Evolutionary conservation across 306 rosid species (phyloP).

Genomic region (Vigna hirtella): DNA sequence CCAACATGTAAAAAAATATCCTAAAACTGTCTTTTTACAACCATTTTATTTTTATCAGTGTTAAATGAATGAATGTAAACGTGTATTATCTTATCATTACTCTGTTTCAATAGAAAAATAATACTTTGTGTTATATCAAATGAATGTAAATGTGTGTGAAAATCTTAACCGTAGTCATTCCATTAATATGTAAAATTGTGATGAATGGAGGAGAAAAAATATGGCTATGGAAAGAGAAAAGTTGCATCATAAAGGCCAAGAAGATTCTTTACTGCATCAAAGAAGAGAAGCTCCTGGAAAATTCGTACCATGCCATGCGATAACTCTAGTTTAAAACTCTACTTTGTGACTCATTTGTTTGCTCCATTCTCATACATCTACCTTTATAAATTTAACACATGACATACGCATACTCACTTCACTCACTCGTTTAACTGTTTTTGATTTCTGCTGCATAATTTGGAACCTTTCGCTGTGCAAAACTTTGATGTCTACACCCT

Average conservation of each 20-base stretch:
- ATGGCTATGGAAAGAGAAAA: neutral
- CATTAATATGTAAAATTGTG: too few species aligned
- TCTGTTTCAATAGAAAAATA: too few species aligned
- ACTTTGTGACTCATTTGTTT: neutral
- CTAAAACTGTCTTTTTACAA: too few species aligned
- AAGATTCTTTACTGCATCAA: constrained; percentile 6
- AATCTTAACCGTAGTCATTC: too few species aligned
- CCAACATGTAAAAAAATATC: too few species aligned
- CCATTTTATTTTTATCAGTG: too few species aligned
- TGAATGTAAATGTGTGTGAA: too few species aligned
- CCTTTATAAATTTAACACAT: neutral
- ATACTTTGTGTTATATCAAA: too few species aligned
- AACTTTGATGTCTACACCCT: constrained; percentile 6
- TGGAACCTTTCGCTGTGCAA: neutral
- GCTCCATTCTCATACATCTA: too few species aligned
- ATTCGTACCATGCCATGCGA: neutral
- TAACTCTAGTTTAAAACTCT: neutral
- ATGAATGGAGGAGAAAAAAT: too few species aligned
- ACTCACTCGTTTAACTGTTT: neutral
- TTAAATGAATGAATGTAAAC: too few species aligned
- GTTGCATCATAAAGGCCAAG: constrained; percentile 20
- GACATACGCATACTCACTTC: neutral
- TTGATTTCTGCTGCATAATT: neutral
- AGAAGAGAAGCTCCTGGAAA: neutral
- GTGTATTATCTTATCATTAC: too few species aligned